Percentiles rank a stretch among this genome's conserved stretches.
These are phyloP conservation scores for Trichoderma simmonsii DNA, from an alignment of 2,329 filamentous ascomycete species.

Conservation along the genomic window DNA sequence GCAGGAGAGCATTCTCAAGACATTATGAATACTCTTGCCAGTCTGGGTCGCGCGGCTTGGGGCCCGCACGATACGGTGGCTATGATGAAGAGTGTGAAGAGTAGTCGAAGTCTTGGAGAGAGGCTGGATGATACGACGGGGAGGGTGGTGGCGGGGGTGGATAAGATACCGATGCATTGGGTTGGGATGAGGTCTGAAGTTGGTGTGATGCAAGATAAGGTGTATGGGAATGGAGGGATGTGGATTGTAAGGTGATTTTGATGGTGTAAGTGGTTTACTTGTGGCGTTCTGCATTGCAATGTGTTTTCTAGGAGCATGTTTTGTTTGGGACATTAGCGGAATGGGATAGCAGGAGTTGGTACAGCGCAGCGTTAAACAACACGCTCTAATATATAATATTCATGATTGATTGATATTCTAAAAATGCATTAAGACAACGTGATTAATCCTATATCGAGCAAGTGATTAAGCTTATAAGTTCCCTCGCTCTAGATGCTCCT, in stretches of 20 bases:
- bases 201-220: slow-evolving; percentile 46
- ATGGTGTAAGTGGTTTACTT: background rate
- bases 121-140: slow-evolving; percentile 47
- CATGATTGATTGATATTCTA: background rate
- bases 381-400: background rate
- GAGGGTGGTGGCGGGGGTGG: slow-evolving; percentile 52
- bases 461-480: no score
- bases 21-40: slow-evolving; percentile 43
- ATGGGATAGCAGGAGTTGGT: background rate
- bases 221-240: slow-evolving; percentile 47
- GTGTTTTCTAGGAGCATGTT: background rate
- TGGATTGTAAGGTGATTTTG: slow-evolving; percentile 38
- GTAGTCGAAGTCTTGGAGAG: slow-evolving; percentile 43
- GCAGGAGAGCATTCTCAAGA: slow-evolving; percentile 38
- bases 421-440: no score
- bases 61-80: slow-evolving; percentile 37
- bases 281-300: background rate
- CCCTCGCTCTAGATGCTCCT: background rate
- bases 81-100: slow-evolving; percentile 38
- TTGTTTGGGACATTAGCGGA: background rate
- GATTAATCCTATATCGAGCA: no score
- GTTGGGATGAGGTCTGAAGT: slow-evolving; percentile 55
- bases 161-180: slow-evolving; percentile 56
- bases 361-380: background rate
- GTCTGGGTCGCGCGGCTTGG: slow-evolving; percentile 47